A percentile compares a stretch with the other conserved stretches of the same genome.
phyloP scores from a whole-genome alignment of 2,329 filamentous ascomycete species.

The Calonectria pauciramosa region DNA sequence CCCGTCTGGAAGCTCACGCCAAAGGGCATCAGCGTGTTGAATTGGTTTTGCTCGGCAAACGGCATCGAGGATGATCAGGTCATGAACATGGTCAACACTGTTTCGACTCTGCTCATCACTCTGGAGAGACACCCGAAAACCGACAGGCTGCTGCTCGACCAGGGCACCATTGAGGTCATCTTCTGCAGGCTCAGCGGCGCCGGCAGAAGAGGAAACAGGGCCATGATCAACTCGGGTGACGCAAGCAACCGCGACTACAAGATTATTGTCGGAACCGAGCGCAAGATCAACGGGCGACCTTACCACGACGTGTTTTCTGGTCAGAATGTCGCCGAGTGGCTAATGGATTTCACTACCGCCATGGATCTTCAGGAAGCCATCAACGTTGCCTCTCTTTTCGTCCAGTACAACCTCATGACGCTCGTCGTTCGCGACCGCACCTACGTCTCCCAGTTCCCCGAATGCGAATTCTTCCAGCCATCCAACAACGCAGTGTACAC shows the following conservation, averaged over 20 bases:
- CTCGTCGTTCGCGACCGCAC: constrained; percentile 76
- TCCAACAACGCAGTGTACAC: constrained; percentile 90
- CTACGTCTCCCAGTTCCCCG: constrained; percentile 74
- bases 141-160: constrained; percentile 90
- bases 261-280: constrained; percentile 67
- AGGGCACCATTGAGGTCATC: constrained; percentile 91
- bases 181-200: constrained; percentile 90
- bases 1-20: constrained; percentile 93
- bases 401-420: constrained; percentile 87
- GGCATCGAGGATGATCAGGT: constrained; percentile 96
- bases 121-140: constrained; percentile 86
- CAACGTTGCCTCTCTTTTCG: constrained; percentile 86
- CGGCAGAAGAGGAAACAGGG: constrained; percentile 86
- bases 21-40: constrained; percentile 93
- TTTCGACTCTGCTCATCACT: constrained; percentile 88
- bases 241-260: constrained; percentile 59
- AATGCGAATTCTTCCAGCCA: constrained; percentile 80
- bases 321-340: constrained; percentile 89
- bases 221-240: constrained; percentile 54
- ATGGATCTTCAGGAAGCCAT: constrained; percentile 89
- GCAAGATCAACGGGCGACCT: constrained; percentile 81
- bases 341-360: constrained; percentile 96
- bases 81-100: constrained; percentile 82
- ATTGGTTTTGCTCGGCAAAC: constrained; percentile 93
- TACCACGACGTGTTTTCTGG: constrained; percentile 91